Evolutionary conservation across 1,284 basidiomycete genomes (phyloP).

Genomic region (Sparassis latifolia): DNA sequence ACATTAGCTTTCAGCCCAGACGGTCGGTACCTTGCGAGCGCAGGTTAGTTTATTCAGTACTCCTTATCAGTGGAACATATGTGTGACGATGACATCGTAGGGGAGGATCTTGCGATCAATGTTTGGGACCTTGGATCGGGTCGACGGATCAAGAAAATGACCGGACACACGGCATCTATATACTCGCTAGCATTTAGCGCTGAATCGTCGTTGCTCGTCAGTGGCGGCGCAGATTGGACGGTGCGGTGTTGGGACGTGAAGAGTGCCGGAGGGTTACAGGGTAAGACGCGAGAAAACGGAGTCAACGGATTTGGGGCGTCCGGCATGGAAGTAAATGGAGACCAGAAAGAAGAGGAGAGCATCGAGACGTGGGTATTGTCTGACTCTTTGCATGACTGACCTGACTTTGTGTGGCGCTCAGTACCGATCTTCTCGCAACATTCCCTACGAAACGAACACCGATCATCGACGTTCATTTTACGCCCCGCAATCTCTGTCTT

Average conservation of each 20-base stretch:
- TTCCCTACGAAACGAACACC: conserved; percentile 96
- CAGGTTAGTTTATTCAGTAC: conserved; percentile 44
- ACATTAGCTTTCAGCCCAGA: conserved; percentile 89
- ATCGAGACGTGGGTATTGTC: conserved; percentile 51
- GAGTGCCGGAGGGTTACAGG: conserved; percentile 59
- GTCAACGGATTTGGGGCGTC: conserved; percentile 21
- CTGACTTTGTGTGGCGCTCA: conserved; percentile 24
- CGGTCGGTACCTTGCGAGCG: conserved; percentile 89
- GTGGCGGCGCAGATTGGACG: conserved; percentile 88
- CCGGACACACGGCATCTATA: conserved; percentile 84
- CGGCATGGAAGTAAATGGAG: conserved; percentile 15
- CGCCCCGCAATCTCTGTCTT: conserved; percentile 89
- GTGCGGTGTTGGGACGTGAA: conserved; percentile 97
- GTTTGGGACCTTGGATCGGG: conserved; percentile 96
- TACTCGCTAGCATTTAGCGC: conserved; percentile 90
- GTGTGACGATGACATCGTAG: conserved; percentile 29
- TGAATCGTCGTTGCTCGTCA: conserved; percentile 87
- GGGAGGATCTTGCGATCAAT: conserved; percentile 89
- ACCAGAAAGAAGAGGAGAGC: conserved; percentile 37
- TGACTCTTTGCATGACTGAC: background rate
- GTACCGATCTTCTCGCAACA: conserved; percentile 83
- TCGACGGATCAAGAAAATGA: conserved; percentile 94
- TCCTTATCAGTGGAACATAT: background rate
- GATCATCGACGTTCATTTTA: conserved; percentile 88
- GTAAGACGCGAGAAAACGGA: conserved; percentile 51